Base-by-base conservation (phyloP, 1,284 basidiomycete species). In the Leccinum solheimii region DNA sequence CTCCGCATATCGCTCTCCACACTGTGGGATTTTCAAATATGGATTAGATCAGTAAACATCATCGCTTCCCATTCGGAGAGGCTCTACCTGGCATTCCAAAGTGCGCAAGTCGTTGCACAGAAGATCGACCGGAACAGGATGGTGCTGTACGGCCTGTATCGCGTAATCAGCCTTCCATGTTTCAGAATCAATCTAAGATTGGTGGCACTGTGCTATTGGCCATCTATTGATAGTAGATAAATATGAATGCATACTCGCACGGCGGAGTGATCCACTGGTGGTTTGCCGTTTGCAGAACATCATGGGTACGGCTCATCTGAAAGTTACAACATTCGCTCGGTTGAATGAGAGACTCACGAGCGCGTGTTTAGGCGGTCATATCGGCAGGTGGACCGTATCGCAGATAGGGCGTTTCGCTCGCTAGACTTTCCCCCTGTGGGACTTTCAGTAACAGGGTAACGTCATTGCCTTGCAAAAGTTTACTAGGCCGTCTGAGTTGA, bases 21-120 rank as follows among this genome's bases (percentile, higher is more conserved):
- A 10, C 40, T 43, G n/a, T 19, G 16, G n/a, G 40, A 19, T 19
- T 43, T 43, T 10, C 9, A 43, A 43, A 11, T 19, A 43, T 43
- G 40, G 40, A 43, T 43, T 43, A n/a, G 34, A 36, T 36, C 34
- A 14, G 34, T 36, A 14, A 36, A 14, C 5, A 43, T 19, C 43
- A 45, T 45, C 10, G 5, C n/a, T 45, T 11, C 40, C 9, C 1
- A 43, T 45, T 45, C 11, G n/a, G 9, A 11, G n/a, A 86, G 71
- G 79, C 90, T 48, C 72, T 98, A n/a, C 38, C 38, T 43, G 90
- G 92, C 6, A 90, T 87, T 67, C 94, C 96, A 8, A 93, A 91
- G 75, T 89, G 40, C 40, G n/a, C n/a, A 86, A 72, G 84, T 98
- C 51, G 93, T 98, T 10, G 96, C 94, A 11, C 96, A 96, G 8